Evolutionary conservation across 2,329 filamentous ascomycete genomes (phyloP).

Genomic region (Paraphaeosphaeria sporulosa): DNA sequence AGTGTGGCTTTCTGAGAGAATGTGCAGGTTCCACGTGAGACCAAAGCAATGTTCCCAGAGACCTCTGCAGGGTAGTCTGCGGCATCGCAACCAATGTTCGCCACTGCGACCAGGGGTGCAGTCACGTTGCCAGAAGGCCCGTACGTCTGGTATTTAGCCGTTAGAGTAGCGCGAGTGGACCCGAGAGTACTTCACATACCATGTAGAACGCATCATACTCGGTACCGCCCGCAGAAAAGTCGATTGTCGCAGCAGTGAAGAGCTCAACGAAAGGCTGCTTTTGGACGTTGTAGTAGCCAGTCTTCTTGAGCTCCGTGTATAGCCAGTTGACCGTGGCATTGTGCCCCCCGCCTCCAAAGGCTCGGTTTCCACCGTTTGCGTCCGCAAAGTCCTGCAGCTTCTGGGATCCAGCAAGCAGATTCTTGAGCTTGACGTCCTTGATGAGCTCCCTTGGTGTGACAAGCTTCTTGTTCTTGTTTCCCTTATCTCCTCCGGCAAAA

Average conservation of each 20-base stretch:
- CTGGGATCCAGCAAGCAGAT: constrained; percentile 39
- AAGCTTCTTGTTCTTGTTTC: constrained; percentile 7
- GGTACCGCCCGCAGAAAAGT: constrained; percentile 17
- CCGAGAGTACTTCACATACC: constrained; percentile 8
- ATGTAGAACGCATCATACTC: constrained; percentile 38
- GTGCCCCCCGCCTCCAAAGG: constrained; percentile 49
- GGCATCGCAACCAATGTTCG: constrained; percentile 68
- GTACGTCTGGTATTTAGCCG: constrained; percentile 48
- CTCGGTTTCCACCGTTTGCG: constrained; percentile 46
- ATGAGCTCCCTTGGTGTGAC: constrained; percentile 13
- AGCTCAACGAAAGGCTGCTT: constrained; percentile 34
- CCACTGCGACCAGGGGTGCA: constrained; percentile 67
- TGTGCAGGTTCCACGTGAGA: constrained; percentile 71
- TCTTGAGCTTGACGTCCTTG: constrained; percentile 31
- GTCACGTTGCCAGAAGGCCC: constrained; percentile 70
- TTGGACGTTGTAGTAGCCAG: constrained; percentile 48
- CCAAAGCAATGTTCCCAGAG: constrained; percentile 70
- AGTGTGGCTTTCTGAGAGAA: constrained; percentile 73
- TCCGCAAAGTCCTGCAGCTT: constrained; percentile 50
- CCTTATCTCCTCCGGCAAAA: not conserved
- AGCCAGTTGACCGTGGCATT: constrained; percentile 51
- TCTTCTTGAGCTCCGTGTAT: constrained; percentile 37
- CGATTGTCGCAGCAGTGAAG: constrained; percentile 3
- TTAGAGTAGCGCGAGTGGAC: constrained; percentile 1
- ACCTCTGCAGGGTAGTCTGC: constrained; percentile 66